phyloP scores from a whole-genome alignment of 2,329 filamentous ascomycete genomes.

The Immersiporthe knoxdaviesiana region DNA sequence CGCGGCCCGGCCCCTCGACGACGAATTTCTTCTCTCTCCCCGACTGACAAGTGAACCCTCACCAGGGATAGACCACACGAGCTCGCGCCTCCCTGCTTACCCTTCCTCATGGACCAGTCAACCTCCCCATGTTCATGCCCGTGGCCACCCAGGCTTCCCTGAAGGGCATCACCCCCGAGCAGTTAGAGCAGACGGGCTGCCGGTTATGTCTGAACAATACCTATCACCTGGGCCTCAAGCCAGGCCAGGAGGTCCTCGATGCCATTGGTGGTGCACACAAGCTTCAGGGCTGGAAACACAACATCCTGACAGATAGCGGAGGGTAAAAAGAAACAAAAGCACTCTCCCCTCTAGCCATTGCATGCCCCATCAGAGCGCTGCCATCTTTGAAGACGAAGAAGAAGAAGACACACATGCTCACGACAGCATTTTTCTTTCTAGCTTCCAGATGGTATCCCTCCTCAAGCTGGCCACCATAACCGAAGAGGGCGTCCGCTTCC shows the following conservation, averaged over 20 bases:
- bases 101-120: conserved; percentile 88
- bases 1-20: conserved; percentile 4
- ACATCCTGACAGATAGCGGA: conserved; percentile 84
- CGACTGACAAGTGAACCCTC: conserved; percentile 20
- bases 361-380: neutral
- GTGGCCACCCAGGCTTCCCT: conserved; percentile 96
- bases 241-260: conserved; percentile 86
- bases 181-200: conserved; percentile 87
- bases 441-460: conserved; percentile 98
- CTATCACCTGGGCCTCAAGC: conserved; percentile 93
- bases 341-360: neutral
- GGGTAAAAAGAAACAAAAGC: conserved; percentile 50
- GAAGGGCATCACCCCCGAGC: conserved; percentile 90
- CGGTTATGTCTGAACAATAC: conserved; percentile 96
- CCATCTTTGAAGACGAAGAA: neutral
- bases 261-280: conserved; percentile 90
- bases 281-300: conserved; percentile 92
- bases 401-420: neutral
- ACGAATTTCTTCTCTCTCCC: conserved; percentile 1
- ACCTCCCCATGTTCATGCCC: conserved; percentile 96
- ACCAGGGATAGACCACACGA: conserved; percentile 74
- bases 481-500: conserved; percentile 91
- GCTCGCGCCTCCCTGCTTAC: conserved; percentile 86
- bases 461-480: conserved; percentile 92
- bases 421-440: conserved; percentile 45